Conservation (phyloP, 1,139 yeast genomes). For the Yamadazyma kanchanaburiensis region DNA sequence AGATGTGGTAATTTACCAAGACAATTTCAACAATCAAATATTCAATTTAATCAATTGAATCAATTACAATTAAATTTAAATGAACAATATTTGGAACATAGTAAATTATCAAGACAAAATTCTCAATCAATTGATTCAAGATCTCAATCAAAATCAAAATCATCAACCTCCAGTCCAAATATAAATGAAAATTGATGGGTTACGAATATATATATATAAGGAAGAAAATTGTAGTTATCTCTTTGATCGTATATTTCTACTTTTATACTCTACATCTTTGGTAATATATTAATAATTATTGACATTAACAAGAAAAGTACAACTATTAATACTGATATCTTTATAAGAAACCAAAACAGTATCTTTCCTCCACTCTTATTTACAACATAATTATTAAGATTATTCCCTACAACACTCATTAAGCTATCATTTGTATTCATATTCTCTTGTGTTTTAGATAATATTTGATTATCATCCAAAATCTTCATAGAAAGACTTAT, state of each 20-base stretch:
- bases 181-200: too few relatives aligned
- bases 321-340: slow-evolving; percentile 21
- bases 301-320: slow-evolving; percentile 26
- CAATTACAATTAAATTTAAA: slow-evolving; percentile 10
- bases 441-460: slow-evolving; percentile 36
- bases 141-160: too few relatives aligned
- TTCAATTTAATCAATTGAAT: slow-evolving; percentile 9
- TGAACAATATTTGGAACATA: slow-evolving; percentile 9
- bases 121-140: too few relatives aligned
- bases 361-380: slow-evolving; percentile 41
- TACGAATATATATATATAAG: too few relatives aligned
- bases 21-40: slow-evolving; percentile 35
- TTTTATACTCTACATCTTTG: slow-evolving; percentile 25
- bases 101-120: background rate
- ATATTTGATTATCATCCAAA: slow-evolving; percentile 33
- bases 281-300: slow-evolving; percentile 24
- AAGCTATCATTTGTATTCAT: slow-evolving; percentile 33
- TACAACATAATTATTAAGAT: slow-evolving; percentile 32
- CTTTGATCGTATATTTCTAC: too few relatives aligned
- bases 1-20: slow-evolving; percentile 86
- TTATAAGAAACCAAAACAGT: slow-evolving; percentile 33
- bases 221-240: too few relatives aligned
- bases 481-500: slow-evolving; percentile 31
- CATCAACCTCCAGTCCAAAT: background rate
- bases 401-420: slow-evolving; percentile 36